Conservation (phyloP, 371 early-diverging fungal genomes). For the Mucor sp. region DNA sequence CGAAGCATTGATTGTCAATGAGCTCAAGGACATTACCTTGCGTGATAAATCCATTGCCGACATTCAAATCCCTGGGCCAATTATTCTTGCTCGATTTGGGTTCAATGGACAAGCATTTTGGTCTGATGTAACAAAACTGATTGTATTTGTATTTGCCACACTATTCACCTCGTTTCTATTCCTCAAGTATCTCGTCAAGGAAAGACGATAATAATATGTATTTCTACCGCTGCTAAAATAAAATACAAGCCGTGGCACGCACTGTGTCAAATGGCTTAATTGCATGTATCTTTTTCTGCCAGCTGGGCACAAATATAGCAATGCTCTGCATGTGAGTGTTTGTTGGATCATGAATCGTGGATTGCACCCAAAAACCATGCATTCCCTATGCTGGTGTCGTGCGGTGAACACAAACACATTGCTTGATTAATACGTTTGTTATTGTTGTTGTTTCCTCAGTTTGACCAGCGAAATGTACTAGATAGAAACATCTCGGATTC, state of each 20-base stretch:
- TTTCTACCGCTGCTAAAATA: neutral
- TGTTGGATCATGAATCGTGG: neutral
- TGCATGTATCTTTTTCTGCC: neutral
- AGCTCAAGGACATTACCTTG: conserved; percentile 48
- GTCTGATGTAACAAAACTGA: conserved; percentile 34
- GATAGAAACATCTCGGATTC: neutral
- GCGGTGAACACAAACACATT: neutral
- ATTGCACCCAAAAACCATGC: neutral
- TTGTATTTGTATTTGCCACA: conserved; percentile 32
- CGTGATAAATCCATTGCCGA: conserved; percentile 52
- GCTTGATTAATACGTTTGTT: neutral
- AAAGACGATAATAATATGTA: conserved; percentile 28
- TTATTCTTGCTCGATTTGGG: conserved; percentile 48
- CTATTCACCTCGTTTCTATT: conserved; percentile 37
- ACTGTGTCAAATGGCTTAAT: neutral
- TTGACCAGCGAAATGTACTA: neutral
- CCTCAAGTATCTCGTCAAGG: conserved; percentile 47
- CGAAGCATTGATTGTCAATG: conserved; percentile 86
- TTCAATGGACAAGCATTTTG: conserved; percentile 54
- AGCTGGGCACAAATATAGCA: neutral
- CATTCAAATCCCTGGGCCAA: conserved; percentile 52
- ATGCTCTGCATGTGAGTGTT: neutral
- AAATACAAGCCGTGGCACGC: neutral
- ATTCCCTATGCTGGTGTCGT: neutral
- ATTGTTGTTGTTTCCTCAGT: neutral